Conservation (phyloP, 2,329 filamentous ascomycete genomes). For the Xylariaceae sp. region DNA sequence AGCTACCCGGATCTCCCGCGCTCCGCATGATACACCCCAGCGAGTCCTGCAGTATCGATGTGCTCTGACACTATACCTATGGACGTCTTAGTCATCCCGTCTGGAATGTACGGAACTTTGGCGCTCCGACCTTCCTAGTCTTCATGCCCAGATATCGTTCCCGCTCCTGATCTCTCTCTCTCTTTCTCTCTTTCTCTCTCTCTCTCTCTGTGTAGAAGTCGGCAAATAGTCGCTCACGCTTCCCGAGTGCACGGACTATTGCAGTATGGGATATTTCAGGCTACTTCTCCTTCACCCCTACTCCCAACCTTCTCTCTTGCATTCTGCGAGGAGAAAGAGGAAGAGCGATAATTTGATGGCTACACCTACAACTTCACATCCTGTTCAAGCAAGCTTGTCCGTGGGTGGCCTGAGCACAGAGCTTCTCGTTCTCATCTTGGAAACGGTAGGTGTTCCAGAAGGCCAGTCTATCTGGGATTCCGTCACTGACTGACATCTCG, state of each 20-base stretch:
- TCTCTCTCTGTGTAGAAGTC: background rate
- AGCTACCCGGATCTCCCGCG: too few relatives aligned
- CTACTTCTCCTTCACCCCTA: slow-evolving; percentile 1
- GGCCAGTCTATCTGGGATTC: background rate
- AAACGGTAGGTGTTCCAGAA: slow-evolving; percentile 33
- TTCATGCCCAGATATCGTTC: too few relatives aligned
- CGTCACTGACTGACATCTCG: background rate
- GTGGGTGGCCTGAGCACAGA: slow-evolving; percentile 38
- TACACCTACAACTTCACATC: slow-evolving; percentile 4
- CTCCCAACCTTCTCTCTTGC: background rate
- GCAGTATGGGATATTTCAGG: slow-evolving; percentile 1
- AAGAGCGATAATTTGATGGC: slow-evolving; percentile 15
- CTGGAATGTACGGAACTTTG: too few relatives aligned
- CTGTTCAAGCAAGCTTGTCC: slow-evolving; percentile 21
- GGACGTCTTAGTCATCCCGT: too few relatives aligned
- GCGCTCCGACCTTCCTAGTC: too few relatives aligned
- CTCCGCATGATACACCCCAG: too few relatives aligned
- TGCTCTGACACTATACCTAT: too few relatives aligned
- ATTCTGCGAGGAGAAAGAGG: slow-evolving; percentile 1
- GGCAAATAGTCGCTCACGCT: background rate
- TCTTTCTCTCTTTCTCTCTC: background rate
- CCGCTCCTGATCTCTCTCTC: too few relatives aligned
- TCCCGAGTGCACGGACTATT: background rate
- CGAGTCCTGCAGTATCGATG: too few relatives aligned
- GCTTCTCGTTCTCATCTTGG: slow-evolving; percentile 37